Base-by-base conservation (phyloP, 179 eudicot genomes). In the Corrigiola litoralis region DNA sequence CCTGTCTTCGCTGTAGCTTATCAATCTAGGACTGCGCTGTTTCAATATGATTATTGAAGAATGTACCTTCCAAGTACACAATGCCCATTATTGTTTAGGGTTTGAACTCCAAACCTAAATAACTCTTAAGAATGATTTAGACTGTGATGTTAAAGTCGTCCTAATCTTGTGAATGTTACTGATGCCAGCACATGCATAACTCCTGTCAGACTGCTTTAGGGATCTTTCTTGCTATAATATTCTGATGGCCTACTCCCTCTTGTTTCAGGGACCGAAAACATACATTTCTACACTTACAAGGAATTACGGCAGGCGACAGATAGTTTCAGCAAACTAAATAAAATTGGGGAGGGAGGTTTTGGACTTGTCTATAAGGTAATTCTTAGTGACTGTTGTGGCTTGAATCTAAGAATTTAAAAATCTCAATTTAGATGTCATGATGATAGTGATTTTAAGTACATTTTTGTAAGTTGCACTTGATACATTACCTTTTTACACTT, bases 321-420 rank as follows among this genome's bases (percentile, higher is more conserved):
- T 33, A 72, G 79, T 71, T 87, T 87, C 61, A 76, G 68, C 52
- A 58, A 53, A 42, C 76, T 59, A 36, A 87, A 85, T 60, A 85
- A 81, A 66, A 85, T 87, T 62, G 95, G 95, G 54, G 75, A 77
- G 61, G 95, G 95, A 33, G 95, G 95, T 51, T 87, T 81, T 68
- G 95, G 95, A 74, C 71, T 80, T 29, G 95, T 87, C 51, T 87
- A 76, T 69, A 87, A 87, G 95, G 95, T 85, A 71, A 61, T 14
- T 56, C n/a, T 46, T 12, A 17, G 25, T 42, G 38, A 40, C 6
- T 59, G 11, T 38, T 38, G 4, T 7, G 42, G 1, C 42, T 38
- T 38, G 42, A 17, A n/a, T n/a, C n/a, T n/a, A n/a, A n/a, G n/a
- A n/a, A n/a, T n/a, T n/a, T n/a, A n/a, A n/a, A n/a, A n/a, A n/a